These are phyloP conservation scores for Amphibolis antarctica DNA, from an alignment of 106 monocot genomes.

Conservation along the genomic window DNA sequence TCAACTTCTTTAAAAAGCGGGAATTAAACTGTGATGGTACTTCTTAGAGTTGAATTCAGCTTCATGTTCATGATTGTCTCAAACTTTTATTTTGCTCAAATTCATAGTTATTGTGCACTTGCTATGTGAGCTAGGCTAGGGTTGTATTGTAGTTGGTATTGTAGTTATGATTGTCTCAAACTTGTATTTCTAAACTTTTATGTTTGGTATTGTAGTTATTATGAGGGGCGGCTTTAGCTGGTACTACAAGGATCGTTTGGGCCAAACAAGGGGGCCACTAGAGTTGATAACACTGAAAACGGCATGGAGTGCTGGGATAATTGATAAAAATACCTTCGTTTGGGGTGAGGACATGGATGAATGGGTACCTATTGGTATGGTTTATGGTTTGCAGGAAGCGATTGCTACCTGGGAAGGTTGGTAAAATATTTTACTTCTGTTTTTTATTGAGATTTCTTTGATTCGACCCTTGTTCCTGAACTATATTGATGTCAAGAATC, in stretches of 20 bases:
- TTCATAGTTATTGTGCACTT: too few relatives aligned
- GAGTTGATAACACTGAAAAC: conserved; percentile 83
- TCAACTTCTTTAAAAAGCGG: too few relatives aligned
- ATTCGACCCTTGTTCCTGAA: too few relatives aligned
- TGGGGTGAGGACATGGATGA: conserved; percentile 97
- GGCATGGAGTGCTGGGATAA: conserved; percentile 86
- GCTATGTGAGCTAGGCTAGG: too few relatives aligned
- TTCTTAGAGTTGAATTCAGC: too few relatives aligned
- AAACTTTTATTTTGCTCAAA: background rate
- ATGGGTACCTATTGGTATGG: conserved; percentile 88
- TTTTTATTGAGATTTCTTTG: too few relatives aligned
- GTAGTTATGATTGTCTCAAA: conserved; percentile 73
- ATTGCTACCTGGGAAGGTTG: conserved; percentile 90
- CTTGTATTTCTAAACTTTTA: background rate
- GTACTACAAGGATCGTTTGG: conserved; percentile 85
- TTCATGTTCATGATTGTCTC: background rate
- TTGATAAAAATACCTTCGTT: conserved; percentile 73
- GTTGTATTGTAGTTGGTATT: background rate
- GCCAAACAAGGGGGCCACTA: conserved; percentile 74
- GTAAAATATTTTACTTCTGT: conserved; percentile 1
- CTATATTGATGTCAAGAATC: too few relatives aligned
- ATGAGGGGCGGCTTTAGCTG: conserved; percentile 70
- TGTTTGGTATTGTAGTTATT: conserved; percentile 30
- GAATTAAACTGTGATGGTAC: too few relatives aligned
- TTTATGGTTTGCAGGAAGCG: conserved; percentile 78